These are phyloP conservation scores for Termitomyces sp. DNA, from an alignment of 768 basidiomycete genomes.

Conservation along the genomic window DNA sequence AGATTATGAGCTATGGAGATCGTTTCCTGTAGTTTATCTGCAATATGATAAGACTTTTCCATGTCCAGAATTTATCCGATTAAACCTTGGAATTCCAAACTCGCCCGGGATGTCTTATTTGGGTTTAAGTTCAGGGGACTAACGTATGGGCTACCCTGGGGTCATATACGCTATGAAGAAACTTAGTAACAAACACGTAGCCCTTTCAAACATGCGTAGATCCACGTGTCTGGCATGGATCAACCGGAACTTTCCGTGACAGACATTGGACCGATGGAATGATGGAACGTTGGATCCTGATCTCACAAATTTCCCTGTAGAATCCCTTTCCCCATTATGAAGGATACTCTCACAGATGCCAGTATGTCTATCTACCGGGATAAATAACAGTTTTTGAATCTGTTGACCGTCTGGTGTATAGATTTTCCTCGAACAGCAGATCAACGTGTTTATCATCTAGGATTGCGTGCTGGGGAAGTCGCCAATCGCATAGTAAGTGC, in stretches of 20 bases:
- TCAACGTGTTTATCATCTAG: conserved; percentile 75
- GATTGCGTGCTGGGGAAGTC: conserved; percentile 68
- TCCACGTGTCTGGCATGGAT: background rate
- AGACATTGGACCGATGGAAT: no score
- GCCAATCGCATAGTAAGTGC: conserved; percentile 69
- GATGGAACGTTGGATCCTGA: background rate
- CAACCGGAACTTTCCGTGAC: background rate
- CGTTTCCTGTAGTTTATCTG: background rate
- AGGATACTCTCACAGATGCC: conserved; percentile 53
- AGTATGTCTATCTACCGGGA: conserved; percentile 39
- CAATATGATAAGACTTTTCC: background rate
- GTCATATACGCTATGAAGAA: no score
- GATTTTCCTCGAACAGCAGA: conserved; percentile 76
- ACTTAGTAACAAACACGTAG: no score
- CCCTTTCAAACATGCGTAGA: background rate
- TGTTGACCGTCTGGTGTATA: conserved; percentile 18
- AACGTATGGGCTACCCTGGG: no score
- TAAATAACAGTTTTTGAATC: background rate
- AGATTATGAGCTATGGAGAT: background rate
- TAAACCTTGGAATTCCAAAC: background rate
- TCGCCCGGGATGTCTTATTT: background rate
- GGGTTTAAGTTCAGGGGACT: no score
- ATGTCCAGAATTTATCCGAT: no score
- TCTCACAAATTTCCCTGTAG: background rate
- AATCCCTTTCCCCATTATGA: conserved; percentile 4